A percentile compares a stretch with the other conserved stretches of the same genome.
Evolutionary conservation across 2,329 filamentous ascomycete species (phyloP).

Genomic region (Penicillium glabrum): DNA sequence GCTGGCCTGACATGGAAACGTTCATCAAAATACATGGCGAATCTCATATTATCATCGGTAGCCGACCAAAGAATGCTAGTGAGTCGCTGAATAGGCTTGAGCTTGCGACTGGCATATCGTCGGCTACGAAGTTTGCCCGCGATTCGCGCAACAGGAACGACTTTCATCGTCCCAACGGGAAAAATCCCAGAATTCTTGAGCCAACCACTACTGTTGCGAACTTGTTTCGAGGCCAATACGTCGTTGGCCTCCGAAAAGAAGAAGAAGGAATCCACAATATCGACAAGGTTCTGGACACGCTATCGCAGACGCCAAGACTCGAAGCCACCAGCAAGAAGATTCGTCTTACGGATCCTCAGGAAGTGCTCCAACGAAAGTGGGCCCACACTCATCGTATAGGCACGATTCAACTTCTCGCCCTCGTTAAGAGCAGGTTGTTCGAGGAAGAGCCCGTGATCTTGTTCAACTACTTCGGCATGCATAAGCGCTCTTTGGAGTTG

Average conservation of each 20-base stretch:
- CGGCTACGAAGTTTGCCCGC: conserved; percentile 26
- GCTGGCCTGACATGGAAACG: conserved; percentile 32
- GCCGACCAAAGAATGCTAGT: conserved; percentile 25
- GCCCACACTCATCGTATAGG: background rate
- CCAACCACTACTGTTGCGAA: background rate
- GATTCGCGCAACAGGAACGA: conserved; percentile 8
- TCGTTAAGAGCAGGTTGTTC: conserved; percentile 7
- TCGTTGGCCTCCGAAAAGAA: background rate
- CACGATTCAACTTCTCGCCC: background rate
- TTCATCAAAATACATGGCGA: conserved; percentile 33
- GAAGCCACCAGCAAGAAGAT: background rate
- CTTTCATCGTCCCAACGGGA: background rate
- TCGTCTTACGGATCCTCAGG: too few relatives aligned
- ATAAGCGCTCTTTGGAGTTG: conserved; percentile 27
- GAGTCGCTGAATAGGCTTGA: conserved; percentile 30
- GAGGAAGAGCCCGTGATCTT: conserved; percentile 29
- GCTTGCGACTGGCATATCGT: conserved; percentile 29
- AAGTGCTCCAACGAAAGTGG: background rate
- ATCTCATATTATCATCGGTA: conserved; percentile 30
- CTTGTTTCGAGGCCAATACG: background rate
- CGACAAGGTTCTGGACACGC: background rate
- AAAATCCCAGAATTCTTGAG: background rate
- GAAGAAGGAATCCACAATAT: background rate
- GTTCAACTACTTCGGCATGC: conserved; percentile 34
- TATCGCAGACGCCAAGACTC: background rate